These are phyloP conservation scores for Postia placenta DNA, from an alignment of 768 basidiomycete species.

Conservation along the genomic window DNA sequence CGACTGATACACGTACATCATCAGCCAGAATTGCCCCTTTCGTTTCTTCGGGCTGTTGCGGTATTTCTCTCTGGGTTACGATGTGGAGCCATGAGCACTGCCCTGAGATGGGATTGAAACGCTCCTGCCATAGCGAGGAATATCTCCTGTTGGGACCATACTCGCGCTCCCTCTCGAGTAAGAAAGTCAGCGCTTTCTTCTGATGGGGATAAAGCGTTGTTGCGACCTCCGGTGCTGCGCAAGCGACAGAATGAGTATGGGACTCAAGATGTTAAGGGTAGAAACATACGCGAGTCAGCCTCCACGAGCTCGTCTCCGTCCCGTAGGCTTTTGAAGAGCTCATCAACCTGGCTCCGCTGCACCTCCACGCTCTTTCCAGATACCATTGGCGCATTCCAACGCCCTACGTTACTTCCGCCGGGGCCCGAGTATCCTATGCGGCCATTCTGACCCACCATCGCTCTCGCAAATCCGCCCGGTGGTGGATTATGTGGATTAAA, in stretches of 20 bases:
- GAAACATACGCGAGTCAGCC: slow-evolving; percentile 67
- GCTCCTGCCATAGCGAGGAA: slow-evolving; percentile 67
- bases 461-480: slow-evolving; percentile 52
- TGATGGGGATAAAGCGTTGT: slow-evolving; percentile 95
- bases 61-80: slow-evolving; percentile 76
- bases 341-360: slow-evolving; percentile 89
- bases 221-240: slow-evolving; percentile 60
- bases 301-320: slow-evolving; percentile 83
- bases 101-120: slow-evolving; percentile 42
- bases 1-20: slow-evolving; percentile 75
- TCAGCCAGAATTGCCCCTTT: slow-evolving; percentile 94
- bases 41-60: slow-evolving; percentile 58
- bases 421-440: slow-evolving; percentile 36
- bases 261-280: slow-evolving; percentile 1
- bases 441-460: slow-evolving; percentile 31
- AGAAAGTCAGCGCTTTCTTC: slow-evolving; percentile 94
- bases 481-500: slow-evolving; percentile 87
- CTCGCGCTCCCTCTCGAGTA: slow-evolving; percentile 83
- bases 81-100: slow-evolving; percentile 68
- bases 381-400: slow-evolving; percentile 54
- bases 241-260: background rate
- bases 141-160: slow-evolving; percentile 49
- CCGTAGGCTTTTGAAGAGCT: slow-evolving; percentile 84
- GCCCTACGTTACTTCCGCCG: slow-evolving; percentile 29
- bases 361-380: slow-evolving; percentile 81